Percentiles rank a stretch among this genome's conserved stretches.
Evolutionary conservation across 2,329 filamentous ascomycete species (phyloP).

Genomic region (Pochonia chlamydosporia): DNA sequence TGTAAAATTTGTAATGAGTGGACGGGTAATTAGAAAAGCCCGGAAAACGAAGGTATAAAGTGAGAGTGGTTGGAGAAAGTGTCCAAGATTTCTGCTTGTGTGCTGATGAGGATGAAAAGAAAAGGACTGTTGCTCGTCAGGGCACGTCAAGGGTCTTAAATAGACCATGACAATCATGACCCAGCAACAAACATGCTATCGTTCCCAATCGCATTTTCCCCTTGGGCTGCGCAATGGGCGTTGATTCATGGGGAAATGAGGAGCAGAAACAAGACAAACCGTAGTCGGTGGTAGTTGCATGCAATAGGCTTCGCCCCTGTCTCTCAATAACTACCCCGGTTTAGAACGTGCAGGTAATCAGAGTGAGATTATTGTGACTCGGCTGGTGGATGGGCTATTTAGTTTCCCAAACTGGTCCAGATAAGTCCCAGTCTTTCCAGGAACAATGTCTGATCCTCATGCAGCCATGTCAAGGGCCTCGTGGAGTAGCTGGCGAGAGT

Average conservation of each 20-base stretch:
- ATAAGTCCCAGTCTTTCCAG: too few species aligned
- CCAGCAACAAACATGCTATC: neutral
- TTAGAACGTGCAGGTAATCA: neutral
- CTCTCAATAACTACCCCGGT: neutral
- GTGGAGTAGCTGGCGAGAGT: neutral
- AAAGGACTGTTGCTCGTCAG: constrained; percentile 1
- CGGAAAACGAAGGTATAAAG: constrained; percentile 13
- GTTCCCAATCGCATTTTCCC: neutral
- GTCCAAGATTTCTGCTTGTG: constrained; percentile 7
- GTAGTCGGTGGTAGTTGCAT: neutral
- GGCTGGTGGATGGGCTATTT: neutral
- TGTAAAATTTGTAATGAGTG: constrained; percentile 13
- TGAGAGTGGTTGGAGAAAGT: constrained; percentile 5
- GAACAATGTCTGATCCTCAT: constrained; percentile 10
- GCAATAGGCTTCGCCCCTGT: constrained; percentile 3
- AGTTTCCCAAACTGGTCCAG: neutral
- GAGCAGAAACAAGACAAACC: constrained; percentile 7
- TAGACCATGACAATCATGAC: constrained; percentile 6
- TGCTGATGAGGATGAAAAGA: constrained; percentile 8
- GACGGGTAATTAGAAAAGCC: constrained; percentile 14
- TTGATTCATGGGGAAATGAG: constrained; percentile 13
- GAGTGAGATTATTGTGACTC: neutral
- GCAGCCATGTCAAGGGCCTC: constrained; percentile 5
- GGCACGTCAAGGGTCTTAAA: constrained; percentile 15
- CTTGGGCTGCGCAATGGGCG: constrained; percentile 2